Percentiles rank a stretch among this genome's conserved stretches.
These are phyloP conservation scores for Geranium incanum DNA, from an alignment of 441 rosid species.

Conservation along the genomic window DNA sequence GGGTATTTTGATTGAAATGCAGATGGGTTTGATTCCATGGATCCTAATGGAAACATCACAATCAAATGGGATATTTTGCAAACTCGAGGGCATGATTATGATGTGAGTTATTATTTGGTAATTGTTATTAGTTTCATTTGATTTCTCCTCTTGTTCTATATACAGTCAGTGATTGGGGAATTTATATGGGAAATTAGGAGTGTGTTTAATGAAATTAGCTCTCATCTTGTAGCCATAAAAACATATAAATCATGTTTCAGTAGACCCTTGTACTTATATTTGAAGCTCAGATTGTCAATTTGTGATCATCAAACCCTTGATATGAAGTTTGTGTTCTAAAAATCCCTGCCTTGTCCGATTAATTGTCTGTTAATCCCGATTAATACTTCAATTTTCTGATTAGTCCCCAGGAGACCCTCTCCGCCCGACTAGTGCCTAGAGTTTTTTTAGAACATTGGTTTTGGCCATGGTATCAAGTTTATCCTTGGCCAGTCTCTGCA, in stretches of 20 bases:
- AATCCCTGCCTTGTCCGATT: too few species aligned
- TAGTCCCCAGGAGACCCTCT: too few species aligned
- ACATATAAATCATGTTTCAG: neutral
- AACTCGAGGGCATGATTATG: conserved; percentile 23
- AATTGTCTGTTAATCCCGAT: too few species aligned
- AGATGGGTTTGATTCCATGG: conserved; percentile 82
- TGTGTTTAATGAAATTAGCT: neutral
- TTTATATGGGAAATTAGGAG: neutral
- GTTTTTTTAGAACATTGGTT: too few species aligned
- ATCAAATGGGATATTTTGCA: conserved; percentile 73
- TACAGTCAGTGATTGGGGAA: neutral
- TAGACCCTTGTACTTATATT: too few species aligned
- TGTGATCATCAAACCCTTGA: neutral
- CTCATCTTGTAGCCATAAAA: neutral
- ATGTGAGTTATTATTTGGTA: conserved; percentile 23
- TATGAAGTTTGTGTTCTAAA: neutral
- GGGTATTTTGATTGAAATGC: conserved; percentile 20
- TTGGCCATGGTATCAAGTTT: too few species aligned
- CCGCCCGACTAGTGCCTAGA: too few species aligned
- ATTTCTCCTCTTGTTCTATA: neutral
- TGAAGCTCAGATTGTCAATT: neutral
- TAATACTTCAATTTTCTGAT: too few species aligned
- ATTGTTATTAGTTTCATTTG: neutral
- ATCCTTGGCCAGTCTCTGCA: too few species aligned
- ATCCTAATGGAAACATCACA: conserved; percentile 63